A percentile compares a stretch with the other conserved stretches of the same genome.
These are phyloP conservation scores for Podaxis rugospora DNA, from an alignment of 768 basidiomycete genomes.

Conservation along the genomic window DNA sequence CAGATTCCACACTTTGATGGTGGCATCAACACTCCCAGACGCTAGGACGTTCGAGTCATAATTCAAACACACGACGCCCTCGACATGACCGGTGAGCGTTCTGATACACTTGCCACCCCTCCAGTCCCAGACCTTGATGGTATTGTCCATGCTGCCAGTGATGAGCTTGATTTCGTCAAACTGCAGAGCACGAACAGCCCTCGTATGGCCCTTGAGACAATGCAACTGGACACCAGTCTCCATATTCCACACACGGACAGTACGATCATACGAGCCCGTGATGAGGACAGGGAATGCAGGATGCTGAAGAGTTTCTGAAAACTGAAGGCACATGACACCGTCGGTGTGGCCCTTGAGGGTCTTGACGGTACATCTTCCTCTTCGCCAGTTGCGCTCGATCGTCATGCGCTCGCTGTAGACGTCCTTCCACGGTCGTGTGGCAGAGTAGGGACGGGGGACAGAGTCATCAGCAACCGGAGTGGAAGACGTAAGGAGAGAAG, in stretches of 20 bases:
- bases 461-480: constrained; percentile 14
- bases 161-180: constrained; percentile 95
- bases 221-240: constrained; percentile 85
- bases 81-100: constrained; percentile 85
- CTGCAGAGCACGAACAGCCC: constrained; percentile 89
- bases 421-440: constrained; percentile 95
- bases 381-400: constrained; percentile 96
- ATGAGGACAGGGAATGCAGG: constrained; percentile 91
- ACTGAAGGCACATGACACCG: constrained; percentile 96
- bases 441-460: constrained; percentile 26
- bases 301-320: constrained; percentile 77
- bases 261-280: constrained; percentile 96
- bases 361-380: constrained; percentile 81
- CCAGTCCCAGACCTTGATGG: constrained; percentile 97
- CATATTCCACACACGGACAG: constrained; percentile 93
- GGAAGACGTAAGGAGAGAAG: constrained; percentile 12
- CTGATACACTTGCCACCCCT: constrained; percentile 82
- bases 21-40: constrained; percentile 91
- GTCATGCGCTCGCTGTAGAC: constrained; percentile 97
- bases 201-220: constrained; percentile 83
- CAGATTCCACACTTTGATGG: constrained; percentile 94
- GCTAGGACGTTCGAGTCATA: constrained; percentile 92
- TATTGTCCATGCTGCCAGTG: constrained; percentile 95
- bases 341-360: constrained; percentile 92
- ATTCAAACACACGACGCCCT: constrained; percentile 86